Evolutionary conservation across 2,329 filamentous ascomycete species (phyloP), one percentile per base, ranked within the genome.

Genomic region (Penicillium sp.): DNA sequence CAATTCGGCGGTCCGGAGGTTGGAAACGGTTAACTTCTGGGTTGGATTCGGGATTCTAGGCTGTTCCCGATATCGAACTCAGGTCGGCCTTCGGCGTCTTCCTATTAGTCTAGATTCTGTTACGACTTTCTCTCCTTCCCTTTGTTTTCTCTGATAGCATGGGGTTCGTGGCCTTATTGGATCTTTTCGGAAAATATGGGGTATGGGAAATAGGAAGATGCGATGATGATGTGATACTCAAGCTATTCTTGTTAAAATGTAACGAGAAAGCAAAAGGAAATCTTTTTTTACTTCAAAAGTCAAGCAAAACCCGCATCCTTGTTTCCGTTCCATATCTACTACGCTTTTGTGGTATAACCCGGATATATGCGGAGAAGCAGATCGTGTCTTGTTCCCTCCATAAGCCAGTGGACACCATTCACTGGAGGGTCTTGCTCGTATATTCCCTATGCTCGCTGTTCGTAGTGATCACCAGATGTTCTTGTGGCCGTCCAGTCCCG

Each of bases 1-100:
- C 50, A 52, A 54, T 59, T 60, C 62, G 67, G 68, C 65, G 69
- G 69, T 70, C 66, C 66, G 69, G 70, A 70, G 69, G 69, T 71
- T 71, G 65, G 65, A 64, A 60, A 58, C 56, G 62, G 61, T 60
- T 63, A 67, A 60, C 58, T 62, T 64, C 60, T 65, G 65, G 64
- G 61, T 63, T 61, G 60, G 57, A 59, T 65, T 60, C 59, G 62
- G 63, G 59, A 65, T 67, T 69, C 60, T 60, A 65, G 58, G 63
- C 59, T 62, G 59, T 62, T 66, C 64, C 62, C 58, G 60, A 64
- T 54, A 58, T 57, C 56, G 44, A 65, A 62, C 56, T 58, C 62
- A 63, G 64, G 62, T 68, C 67, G 65, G 65, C 63, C 60, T 68
- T 62, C 57, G 49, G 53, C 59, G 38, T 60, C 59, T 63, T 63